Evolutionary conservation across 768 basidiomycete species (phyloP).

Genomic region (Pisolithus tinctorius): DNA sequence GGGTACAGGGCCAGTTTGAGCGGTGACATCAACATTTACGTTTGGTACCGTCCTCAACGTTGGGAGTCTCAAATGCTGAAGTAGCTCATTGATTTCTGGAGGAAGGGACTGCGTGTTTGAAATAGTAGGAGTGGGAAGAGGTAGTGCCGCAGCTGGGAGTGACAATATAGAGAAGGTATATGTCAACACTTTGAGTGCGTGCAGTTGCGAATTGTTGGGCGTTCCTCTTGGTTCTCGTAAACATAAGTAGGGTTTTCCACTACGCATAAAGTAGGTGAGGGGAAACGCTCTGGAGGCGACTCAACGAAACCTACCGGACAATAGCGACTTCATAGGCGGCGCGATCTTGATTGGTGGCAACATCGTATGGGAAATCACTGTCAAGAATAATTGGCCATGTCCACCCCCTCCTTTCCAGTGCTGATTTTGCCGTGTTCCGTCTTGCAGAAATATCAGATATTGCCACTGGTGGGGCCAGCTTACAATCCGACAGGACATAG

Average conservation of each 20-base stretch:
- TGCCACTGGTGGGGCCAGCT: conserved; percentile 7
- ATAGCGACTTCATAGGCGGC: conserved; percentile 27
- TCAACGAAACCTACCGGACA: conserved; percentile 11
- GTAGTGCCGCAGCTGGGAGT: conserved; percentile 35
- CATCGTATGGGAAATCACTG: conserved; percentile 21
- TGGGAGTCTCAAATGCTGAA: conserved; percentile 61
- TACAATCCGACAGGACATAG: conserved; percentile 16
- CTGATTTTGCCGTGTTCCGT: conserved; percentile 17
- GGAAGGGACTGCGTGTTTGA: conserved; percentile 26
- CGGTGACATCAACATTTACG: conserved; percentile 12
- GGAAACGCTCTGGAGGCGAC: not conserved
- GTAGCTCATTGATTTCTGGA: conserved; percentile 50
- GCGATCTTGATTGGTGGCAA: conserved; percentile 13
- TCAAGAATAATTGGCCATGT: conserved; percentile 41
- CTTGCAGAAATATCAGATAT: conserved; percentile 10
- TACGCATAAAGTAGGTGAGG: conserved; percentile 8
- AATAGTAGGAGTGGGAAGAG: conserved; percentile 23
- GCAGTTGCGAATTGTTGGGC: conserved; percentile 55
- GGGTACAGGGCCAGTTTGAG: conserved; percentile 13
- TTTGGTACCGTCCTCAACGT: conserved; percentile 36
- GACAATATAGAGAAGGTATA: conserved; percentile 50
- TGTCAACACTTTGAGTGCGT: conserved; percentile 38
- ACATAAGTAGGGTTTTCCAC: conserved; percentile 42
- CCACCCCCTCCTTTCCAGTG: conserved; percentile 31
- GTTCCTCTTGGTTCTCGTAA: conserved; percentile 37